Percentiles rank a stretch among this genome's conserved stretches.
Evolutionary conservation across 164 flowering plant genomes (phyloP).

Genomic region (Berberis thunbergii): DNA sequence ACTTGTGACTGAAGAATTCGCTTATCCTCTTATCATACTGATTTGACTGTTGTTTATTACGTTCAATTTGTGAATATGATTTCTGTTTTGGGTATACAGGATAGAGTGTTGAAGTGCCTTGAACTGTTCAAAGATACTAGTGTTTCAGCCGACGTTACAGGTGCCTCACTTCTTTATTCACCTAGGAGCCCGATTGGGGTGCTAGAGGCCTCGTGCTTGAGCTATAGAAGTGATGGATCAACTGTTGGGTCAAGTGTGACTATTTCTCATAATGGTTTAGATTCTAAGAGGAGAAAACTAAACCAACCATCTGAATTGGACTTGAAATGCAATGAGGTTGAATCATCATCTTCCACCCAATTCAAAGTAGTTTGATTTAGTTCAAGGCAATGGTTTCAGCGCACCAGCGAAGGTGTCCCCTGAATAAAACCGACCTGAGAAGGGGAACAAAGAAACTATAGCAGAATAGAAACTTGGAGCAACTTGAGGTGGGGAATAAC

Average conservation of each 20-base stretch:
- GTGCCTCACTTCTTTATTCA: constrained; percentile 21
- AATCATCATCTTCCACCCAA: constrained; percentile 10
- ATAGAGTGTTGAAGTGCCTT: constrained; percentile 53
- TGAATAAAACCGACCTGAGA: no score
- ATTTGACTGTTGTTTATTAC: neutral
- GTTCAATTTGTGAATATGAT: neutral
- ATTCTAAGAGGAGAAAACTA: constrained; percentile 52
- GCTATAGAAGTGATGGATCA: constrained; percentile 67
- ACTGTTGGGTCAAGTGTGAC: constrained; percentile 46
- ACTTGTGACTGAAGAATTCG: neutral
- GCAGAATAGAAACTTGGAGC: no score
- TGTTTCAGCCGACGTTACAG: constrained; percentile 16
- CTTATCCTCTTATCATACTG: neutral
- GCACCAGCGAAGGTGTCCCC: no score
- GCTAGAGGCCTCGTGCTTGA: constrained; percentile 74
- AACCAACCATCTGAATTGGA: constrained; percentile 29
- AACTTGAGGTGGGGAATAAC: no score
- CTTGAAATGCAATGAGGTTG: constrained; percentile 14
- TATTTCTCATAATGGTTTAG: constrained; percentile 31
- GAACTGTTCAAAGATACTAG: constrained; percentile 40
- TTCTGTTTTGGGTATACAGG: constrained; percentile 38
- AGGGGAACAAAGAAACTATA: no score
- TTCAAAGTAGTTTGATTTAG: constrained; percentile 12
- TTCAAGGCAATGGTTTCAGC: constrained; percentile 7
- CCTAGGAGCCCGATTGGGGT: constrained; percentile 88